Base-by-base conservation (phyloP, 345 rosid genomes). In the Psidium guajava region DNA sequence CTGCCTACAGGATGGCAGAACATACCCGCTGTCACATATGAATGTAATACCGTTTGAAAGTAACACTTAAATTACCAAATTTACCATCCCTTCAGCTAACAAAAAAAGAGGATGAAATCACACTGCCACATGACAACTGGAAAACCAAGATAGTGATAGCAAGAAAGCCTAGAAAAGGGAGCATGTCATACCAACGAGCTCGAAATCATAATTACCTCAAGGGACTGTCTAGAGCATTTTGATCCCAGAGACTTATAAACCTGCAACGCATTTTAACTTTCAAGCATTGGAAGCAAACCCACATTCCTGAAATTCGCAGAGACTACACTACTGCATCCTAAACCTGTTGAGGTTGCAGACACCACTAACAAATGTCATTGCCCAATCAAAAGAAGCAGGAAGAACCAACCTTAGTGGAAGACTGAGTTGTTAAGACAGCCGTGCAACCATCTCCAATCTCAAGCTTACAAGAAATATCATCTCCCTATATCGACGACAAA, bases 181-280 rank as follows among this genome's bases (percentile, higher is more conserved):
- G 47, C 4, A 69, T 10, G 77, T 21, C 24, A 32, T 10, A 69
- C 22, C 77, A 85, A 55, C 24, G 13, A 6, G 49, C 11, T 18
- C 1, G 3, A 20, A n/a, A 57, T 52, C 40, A 54, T 27, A 59
- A 88, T 89, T 91, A 96, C 99, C 97, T 94, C 91, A 52, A 95
- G 82, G 80, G 85, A 52, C 82, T 96, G 98, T 57, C 90, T 90
- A 53, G 95, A 96, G 90, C 91, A 94, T 86, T 91, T 91, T 44
- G 94, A 93, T 54, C 94, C 95, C 88, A 94, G 49, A 82, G 98
- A 94, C 89, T 95, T 94, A 92, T 94, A 96, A 7, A 95, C 96
- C 99, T 96, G 87, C 22, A 61, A 21, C 15, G 84, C 20, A 12
- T n/a, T 21, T 25, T 44, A 81, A 58, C 24, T 51, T 11, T 44